Percentiles rank a stretch among this genome's conserved stretches.
These are phyloP conservation scores for Senna siamea DNA, from an alignment of 306 rosid species.

Conservation along the genomic window DNA sequence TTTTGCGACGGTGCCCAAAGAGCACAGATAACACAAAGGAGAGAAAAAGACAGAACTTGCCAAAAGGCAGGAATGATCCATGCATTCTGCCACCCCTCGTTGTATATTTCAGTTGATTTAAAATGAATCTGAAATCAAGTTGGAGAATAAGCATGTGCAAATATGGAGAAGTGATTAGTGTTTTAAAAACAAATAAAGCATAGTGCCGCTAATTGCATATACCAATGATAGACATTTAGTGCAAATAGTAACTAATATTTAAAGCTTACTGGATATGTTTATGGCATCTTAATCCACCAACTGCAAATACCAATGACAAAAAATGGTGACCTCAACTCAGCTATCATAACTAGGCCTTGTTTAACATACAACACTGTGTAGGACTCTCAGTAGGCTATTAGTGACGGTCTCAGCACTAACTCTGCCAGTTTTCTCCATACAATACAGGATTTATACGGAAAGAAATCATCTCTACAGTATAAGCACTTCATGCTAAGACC, in stretches of 20 bases:
- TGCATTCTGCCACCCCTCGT: slow-evolving; percentile 86
- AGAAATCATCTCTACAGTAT: not conserved
- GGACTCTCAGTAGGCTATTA: not conserved
- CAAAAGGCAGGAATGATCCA: slow-evolving; percentile 95
- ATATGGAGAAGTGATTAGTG: slow-evolving; percentile 11
- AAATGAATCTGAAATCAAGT: slow-evolving; percentile 70
- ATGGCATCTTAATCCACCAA: slow-evolving; percentile 23
- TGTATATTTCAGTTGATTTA: slow-evolving; percentile 79
- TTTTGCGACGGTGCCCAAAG: slow-evolving; percentile 95
- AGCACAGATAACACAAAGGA: slow-evolving; percentile 72
- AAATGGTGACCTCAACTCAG: too few relatives aligned
- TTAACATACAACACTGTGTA: slow-evolving; percentile 19
- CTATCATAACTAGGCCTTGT: slow-evolving; percentile 1
- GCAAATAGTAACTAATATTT: not conserved
- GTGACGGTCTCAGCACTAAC: not conserved
- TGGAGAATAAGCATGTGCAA: slow-evolving; percentile 28
- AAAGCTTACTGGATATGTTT: slow-evolving; percentile 18
- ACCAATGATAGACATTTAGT: not conserved
- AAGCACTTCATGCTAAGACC: too few relatives aligned
- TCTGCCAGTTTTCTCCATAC: not conserved
- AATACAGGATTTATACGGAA: not conserved
- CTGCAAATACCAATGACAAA: slow-evolving; percentile 27
- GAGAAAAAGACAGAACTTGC: slow-evolving; percentile 88
- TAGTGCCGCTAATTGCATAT: slow-evolving; percentile 12
- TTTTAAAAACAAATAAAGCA: not conserved